Evolutionary conservation across 139 green algal species (phyloP).

Genomic region (Micromonas commoda): DNA sequence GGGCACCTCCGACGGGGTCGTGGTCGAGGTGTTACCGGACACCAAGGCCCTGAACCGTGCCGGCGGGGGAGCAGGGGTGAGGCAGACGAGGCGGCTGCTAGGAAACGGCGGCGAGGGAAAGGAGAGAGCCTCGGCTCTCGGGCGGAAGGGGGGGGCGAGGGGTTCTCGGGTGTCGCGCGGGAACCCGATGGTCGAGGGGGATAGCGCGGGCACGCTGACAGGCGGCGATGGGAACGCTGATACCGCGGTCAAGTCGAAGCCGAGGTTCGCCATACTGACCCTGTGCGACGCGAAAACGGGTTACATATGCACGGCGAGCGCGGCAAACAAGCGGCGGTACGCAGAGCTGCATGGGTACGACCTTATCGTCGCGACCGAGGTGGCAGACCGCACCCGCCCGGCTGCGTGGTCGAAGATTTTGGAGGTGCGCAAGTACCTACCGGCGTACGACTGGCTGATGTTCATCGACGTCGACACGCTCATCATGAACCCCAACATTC

Average conservation of each 20-base stretch:
- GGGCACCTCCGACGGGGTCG: not conserved
- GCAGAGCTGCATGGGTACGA: conserved; percentile 14
- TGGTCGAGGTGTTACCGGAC: not conserved
- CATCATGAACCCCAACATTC: conserved; percentile 20
- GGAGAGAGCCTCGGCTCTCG: no score
- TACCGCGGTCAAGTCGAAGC: not conserved
- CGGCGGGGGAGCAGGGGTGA: not conserved
- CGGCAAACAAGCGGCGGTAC: conserved; percentile 17
- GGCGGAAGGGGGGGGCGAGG: not conserved
- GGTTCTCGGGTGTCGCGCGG: not conserved
- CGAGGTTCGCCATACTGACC: conserved; percentile 7
- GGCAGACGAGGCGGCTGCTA: no score
- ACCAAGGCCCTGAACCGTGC: not conserved
- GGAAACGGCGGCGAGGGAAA: no score
- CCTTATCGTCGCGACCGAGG: not conserved
- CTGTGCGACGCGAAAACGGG: conserved; percentile 11
- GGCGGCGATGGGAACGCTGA: not conserved
- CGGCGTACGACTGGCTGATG: conserved; percentile 13
- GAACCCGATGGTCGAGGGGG: not conserved
- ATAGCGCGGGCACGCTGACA: not conserved
- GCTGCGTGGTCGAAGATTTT: conserved; percentile 19
- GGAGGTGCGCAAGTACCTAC: conserved; percentile 17
- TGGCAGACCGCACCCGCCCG: not conserved
- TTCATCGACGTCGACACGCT: conserved; percentile 26
- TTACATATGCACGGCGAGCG: conserved; percentile 9